phyloP scores from a whole-genome alignment of 352 stramenopile genomes.

The Globisporangium abappressorium region DNA sequence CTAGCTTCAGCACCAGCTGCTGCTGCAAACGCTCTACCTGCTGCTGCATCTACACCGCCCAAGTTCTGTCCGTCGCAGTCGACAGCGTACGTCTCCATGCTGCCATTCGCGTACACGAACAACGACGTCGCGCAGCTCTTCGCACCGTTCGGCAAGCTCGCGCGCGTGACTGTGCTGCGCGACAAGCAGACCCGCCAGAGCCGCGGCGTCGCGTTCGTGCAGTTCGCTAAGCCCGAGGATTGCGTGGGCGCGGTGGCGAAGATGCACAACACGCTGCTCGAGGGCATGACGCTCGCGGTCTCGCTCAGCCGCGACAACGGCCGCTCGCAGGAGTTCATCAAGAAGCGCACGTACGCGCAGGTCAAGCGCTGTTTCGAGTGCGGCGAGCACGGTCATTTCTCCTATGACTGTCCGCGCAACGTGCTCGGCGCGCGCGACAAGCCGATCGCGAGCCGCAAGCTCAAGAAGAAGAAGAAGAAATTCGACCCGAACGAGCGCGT shows the following conservation, averaged over 20 bases:
- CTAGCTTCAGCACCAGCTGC: background rate
- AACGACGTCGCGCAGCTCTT: slow-evolving; percentile 88
- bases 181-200: slow-evolving; percentile 72
- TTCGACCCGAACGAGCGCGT: slow-evolving; percentile 54
- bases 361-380: slow-evolving; percentile 83
- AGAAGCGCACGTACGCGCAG: slow-evolving; percentile 74
- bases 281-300: slow-evolving; percentile 61
- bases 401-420: slow-evolving; percentile 84
- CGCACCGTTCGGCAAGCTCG: slow-evolving; percentile 65
- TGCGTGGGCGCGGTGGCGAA: slow-evolving; percentile 42
- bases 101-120: slow-evolving; percentile 86
- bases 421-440: slow-evolving; percentile 71
- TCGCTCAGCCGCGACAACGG: slow-evolving; percentile 81
- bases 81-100: slow-evolving; percentile 87
- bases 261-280: slow-evolving; percentile 62
- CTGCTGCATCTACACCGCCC: background rate
- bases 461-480: slow-evolving; percentile 64
- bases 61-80: slow-evolving; percentile 24
- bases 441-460: slow-evolving; percentile 37
- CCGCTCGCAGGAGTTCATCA: slow-evolving; percentile 69
- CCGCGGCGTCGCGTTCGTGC: slow-evolving; percentile 81
- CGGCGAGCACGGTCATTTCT: slow-evolving; percentile 68
- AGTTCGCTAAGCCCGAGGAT: slow-evolving; percentile 73
- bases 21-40: background rate
- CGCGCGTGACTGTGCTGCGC: slow-evolving; percentile 71